Percentiles rank a stretch among this genome's conserved stretches.
phyloP scores from a whole-genome alignment of 495 filamentous ascomycete genomes.

The Ascodesmis nigricans region DNA sequence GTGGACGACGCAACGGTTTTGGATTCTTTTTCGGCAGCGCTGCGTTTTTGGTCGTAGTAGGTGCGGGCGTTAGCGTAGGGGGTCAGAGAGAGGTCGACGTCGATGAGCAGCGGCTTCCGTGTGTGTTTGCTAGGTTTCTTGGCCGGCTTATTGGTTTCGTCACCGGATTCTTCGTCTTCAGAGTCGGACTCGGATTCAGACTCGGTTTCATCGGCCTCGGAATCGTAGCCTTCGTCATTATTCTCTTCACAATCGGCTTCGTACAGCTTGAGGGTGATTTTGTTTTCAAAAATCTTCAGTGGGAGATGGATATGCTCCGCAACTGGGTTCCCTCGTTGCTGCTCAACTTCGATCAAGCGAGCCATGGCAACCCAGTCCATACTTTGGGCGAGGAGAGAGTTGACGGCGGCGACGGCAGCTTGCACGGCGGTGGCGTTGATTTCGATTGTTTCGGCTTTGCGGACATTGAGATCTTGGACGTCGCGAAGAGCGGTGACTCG shows the following conservation, averaged over 20 bases:
- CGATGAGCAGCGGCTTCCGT: constrained; percentile 35
- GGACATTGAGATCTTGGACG: constrained; percentile 58
- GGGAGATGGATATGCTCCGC: constrained; percentile 73
- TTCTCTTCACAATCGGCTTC: constrained; percentile 40
- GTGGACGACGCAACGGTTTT: constrained; percentile 63
- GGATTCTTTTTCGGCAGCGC: constrained; percentile 63
- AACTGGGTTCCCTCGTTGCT: constrained; percentile 57
- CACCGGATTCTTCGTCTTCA: constrained; percentile 20
- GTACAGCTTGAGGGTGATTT: constrained; percentile 53
- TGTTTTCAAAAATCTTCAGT: constrained; percentile 73
- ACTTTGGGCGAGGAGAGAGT: constrained; percentile 66
- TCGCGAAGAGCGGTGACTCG: constrained; percentile 61
- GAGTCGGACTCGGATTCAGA: constrained; percentile 21
- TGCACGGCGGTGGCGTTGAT: constrained; percentile 73
- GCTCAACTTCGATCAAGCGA: constrained; percentile 66
- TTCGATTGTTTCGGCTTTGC: constrained; percentile 74
- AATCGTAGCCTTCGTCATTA: constrained; percentile 29
- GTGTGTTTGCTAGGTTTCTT: constrained; percentile 24
- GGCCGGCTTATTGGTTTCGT: neutral
- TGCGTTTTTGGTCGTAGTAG: constrained; percentile 75
- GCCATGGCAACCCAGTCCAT: constrained; percentile 95
- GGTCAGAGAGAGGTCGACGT: constrained; percentile 61
- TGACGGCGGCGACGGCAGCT: constrained; percentile 78
- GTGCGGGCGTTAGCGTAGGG: constrained; percentile 75
- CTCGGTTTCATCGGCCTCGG: constrained; percentile 36